A percentile compares a stretch with the other conserved stretches of the same genome.
Conservation (phyloP, 345 rosid species). For the Limnanthes douglasii region DNA sequence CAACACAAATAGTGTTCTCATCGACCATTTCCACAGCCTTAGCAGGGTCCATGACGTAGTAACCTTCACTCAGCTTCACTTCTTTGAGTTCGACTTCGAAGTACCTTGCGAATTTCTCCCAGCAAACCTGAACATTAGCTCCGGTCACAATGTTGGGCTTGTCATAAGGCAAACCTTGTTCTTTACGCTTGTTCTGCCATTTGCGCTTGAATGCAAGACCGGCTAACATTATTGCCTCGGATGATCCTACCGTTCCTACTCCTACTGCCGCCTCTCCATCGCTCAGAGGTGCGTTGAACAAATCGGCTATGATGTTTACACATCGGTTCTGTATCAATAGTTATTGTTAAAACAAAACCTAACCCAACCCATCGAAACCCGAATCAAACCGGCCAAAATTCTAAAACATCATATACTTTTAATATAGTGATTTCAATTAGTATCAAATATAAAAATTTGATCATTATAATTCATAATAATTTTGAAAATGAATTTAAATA, state of each 20-base stretch:
- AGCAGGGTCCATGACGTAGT: slow-evolving; percentile 46
- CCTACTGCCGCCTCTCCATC: slow-evolving; percentile 43
- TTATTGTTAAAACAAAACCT: too few relatives aligned
- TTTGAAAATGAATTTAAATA: too few relatives aligned
- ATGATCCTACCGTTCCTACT: slow-evolving; percentile 49
- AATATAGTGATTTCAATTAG: too few relatives aligned
- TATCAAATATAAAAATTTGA: too few relatives aligned
- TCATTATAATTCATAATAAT: too few relatives aligned
- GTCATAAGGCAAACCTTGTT: slow-evolving; percentile 28
- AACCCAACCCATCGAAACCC: too few relatives aligned
- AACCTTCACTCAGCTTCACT: slow-evolving; percentile 40
- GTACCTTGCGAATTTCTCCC: slow-evolving; percentile 63
- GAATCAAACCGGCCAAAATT: too few relatives aligned
- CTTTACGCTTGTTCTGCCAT: slow-evolving; percentile 45
- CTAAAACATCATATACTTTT: too few relatives aligned
- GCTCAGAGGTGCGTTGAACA: slow-evolving; percentile 31
- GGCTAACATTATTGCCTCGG: slow-evolving; percentile 56
- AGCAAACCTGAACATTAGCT: slow-evolving; percentile 58
- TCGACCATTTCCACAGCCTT: slow-evolving; percentile 49
- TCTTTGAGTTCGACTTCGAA: slow-evolving; percentile 57
- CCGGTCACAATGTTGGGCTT: slow-evolving; percentile 59
- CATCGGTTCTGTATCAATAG: slow-evolving; percentile 16
- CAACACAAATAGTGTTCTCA: slow-evolving; percentile 53
- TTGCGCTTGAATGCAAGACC: slow-evolving; percentile 48
- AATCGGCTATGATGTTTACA: slow-evolving; percentile 23